Evolutionary conservation across 225 moss, liverwort and hornwort genomes (phyloP), one percentile per base, ranked within the genome.

Genomic region (Polytrichum commune): DNA sequence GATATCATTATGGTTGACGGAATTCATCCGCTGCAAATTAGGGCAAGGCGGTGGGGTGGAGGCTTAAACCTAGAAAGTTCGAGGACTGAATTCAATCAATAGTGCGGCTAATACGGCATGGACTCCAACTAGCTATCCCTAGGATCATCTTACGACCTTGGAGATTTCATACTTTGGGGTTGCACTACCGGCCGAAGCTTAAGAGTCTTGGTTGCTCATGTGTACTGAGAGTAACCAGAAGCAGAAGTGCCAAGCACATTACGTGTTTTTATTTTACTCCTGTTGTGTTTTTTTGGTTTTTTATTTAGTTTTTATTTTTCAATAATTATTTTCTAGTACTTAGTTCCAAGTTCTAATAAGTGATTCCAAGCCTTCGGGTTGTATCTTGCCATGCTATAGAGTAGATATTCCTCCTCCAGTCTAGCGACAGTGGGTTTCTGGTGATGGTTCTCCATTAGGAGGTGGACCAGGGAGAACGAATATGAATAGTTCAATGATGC

Each of bases 1-100:
- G 81, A 65, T 81, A 85, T 27, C 85, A 81, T 22, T 85, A 81
- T 66, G 81, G 78, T 70, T 83, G 70, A 68, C 19, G 33, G 62
- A 24, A 23, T 56, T 18, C 27, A 5, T 1, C 16, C 6, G 13
- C 46, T 46, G 46, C 46, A 16, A 8, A 13, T 38, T 2, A 46
- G 13, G 46, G 13, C 46, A 46, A 46, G 3, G 13, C 46, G 0
- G 32, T 32, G 1, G 26, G 30, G 46, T 46, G 1, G 46, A 46
- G 46, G 16, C 13, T 46, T 46, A 0, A 30, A 30, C 13, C 13
- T 68, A 7, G 53, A 27, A 67, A 19, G 2, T 33, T 30, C 6
- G 6, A 6, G n/a, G 13, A 26, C 5, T 26, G 16, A 27, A 27
- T 1, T 18, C 22, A 13, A 46, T 46, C 13, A 46, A 46, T 19